Conservation (phyloP, 495 filamentous ascomycete species). For the Penicillium cosmopolitanum region DNA sequence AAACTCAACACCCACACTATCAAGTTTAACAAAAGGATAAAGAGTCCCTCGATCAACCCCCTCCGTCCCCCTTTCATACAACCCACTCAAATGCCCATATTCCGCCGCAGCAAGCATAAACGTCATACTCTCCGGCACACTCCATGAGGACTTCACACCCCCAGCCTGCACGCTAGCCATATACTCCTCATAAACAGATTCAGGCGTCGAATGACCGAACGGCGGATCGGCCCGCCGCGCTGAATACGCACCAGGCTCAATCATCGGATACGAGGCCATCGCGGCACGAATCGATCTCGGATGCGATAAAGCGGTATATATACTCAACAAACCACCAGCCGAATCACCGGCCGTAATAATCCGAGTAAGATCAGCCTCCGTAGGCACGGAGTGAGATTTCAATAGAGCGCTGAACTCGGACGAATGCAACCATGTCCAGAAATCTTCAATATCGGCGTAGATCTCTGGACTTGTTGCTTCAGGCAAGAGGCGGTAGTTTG, state of each 20-base stretch:
- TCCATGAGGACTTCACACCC: conserved; percentile 14
- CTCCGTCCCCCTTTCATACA: conserved; percentile 28
- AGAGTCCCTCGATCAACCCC: conserved; percentile 9
- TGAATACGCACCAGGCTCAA: conserved; percentile 20
- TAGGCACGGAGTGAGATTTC: conserved; percentile 17
- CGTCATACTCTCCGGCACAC: conserved; percentile 7
- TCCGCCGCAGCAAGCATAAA: conserved; percentile 25
- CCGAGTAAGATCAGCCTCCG: conserved; percentile 30
- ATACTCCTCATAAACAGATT: conserved; percentile 19
- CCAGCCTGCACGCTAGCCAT: conserved; percentile 14
- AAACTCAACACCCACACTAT: conserved; percentile 20
- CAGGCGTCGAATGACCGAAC: conserved; percentile 12
- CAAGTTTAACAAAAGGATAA: conserved; percentile 24
- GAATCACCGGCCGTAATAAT: conserved; percentile 37
- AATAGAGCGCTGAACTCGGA: conserved; percentile 21
- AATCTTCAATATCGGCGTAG: conserved; percentile 51
- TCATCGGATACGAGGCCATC: conserved; percentile 25
- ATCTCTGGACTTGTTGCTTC: conserved; percentile 51
- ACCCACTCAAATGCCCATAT: conserved; percentile 14
- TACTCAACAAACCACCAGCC: conserved; percentile 39
- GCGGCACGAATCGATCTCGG: conserved; percentile 26
- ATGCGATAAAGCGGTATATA: conserved; percentile 32
- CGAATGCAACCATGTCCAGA: conserved; percentile 53
- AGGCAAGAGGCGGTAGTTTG: conserved; percentile 58
- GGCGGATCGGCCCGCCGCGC: conserved; percentile 3